Conservation (phyloP, 1,284 basidiomycete species). For the Ustilago xerochloae region DNA sequence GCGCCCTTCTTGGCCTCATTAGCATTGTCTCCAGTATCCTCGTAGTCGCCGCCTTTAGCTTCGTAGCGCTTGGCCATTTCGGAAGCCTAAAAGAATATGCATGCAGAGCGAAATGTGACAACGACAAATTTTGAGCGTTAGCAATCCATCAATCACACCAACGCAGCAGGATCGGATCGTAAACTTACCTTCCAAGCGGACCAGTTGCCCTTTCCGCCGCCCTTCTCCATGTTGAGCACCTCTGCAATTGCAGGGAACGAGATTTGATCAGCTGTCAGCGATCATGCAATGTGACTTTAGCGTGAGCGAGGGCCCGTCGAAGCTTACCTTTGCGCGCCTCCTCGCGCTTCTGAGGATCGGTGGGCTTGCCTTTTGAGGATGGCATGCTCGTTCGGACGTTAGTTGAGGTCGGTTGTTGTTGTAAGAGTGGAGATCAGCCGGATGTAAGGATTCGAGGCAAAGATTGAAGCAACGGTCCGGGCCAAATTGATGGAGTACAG, state of each 20-base stretch:
- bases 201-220: constrained; percentile 69
- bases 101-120: not conserved
- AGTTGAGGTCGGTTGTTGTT: not conserved
- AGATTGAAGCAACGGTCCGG: not conserved
- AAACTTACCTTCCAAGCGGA: constrained; percentile 68
- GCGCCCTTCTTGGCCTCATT: constrained; percentile 69
- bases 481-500: not conserved
- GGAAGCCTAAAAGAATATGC: too few relatives aligned
- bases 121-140: not conserved
- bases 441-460: too few relatives aligned
- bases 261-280: not conserved
- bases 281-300: not conserved
- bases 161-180: not conserved
- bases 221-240: constrained; percentile 68
- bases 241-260: constrained; percentile 9
- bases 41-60: constrained; percentile 69
- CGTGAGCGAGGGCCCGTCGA: not conserved
- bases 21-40: constrained; percentile 69
- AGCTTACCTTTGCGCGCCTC: constrained; percentile 66
- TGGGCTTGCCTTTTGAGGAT: constrained; percentile 70
- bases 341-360: constrained; percentile 69
- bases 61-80: constrained; percentile 70
- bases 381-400: constrained; percentile 66
- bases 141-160: not conserved
- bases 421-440: too few relatives aligned